These are phyloP conservation scores for Ceratobasidium sp. DNA, from an alignment of 1,284 basidiomycete species.

Conservation along the genomic window DNA sequence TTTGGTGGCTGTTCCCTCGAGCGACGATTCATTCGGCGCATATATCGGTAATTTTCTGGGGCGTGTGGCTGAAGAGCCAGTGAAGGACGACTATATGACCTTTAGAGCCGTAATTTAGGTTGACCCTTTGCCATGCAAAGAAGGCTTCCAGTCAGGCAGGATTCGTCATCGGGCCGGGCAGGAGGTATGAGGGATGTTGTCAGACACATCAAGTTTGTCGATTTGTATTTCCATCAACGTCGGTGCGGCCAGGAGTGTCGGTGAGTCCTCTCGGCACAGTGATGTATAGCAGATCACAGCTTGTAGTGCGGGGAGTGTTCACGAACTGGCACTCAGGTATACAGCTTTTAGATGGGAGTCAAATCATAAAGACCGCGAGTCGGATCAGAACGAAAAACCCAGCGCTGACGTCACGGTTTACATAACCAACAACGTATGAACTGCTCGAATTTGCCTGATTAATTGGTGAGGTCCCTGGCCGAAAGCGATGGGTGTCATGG, in stretches of 20 bases:
- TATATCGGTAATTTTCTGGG: slow-evolving; percentile 74
- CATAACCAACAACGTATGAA: no score
- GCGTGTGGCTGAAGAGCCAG: slow-evolving; percentile 75
- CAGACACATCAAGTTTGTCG: slow-evolving; percentile 14
- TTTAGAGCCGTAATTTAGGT: slow-evolving; percentile 60
- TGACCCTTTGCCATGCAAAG: slow-evolving; percentile 65
- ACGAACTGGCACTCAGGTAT: not conserved
- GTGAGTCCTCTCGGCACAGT: slow-evolving; percentile 1
- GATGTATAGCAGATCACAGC: not conserved
- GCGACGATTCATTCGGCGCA: slow-evolving; percentile 79
- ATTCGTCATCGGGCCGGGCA: slow-evolving; percentile 30
- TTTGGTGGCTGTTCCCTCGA: slow-evolving; percentile 89
- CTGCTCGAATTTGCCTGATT: not conserved
- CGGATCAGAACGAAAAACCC: not conserved
- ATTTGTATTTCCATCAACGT: slow-evolving; percentile 36
- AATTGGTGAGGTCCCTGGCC: no score
- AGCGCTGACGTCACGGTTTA: not conserved
- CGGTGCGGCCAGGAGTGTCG: not conserved
- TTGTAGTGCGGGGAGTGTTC: not conserved
- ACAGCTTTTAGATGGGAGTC: not conserved
- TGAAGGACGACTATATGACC: slow-evolving; percentile 80
- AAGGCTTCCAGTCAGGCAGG: slow-evolving; percentile 70
- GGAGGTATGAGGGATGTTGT: not conserved
- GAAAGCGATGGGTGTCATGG: no score
- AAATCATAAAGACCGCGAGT: slow-evolving; percentile 15